Evolutionary conservation across 495 filamentous ascomycete genomes (phyloP), one percentile per base, ranked within the genome.

Genomic region (Penicillium malachiteum): DNA sequence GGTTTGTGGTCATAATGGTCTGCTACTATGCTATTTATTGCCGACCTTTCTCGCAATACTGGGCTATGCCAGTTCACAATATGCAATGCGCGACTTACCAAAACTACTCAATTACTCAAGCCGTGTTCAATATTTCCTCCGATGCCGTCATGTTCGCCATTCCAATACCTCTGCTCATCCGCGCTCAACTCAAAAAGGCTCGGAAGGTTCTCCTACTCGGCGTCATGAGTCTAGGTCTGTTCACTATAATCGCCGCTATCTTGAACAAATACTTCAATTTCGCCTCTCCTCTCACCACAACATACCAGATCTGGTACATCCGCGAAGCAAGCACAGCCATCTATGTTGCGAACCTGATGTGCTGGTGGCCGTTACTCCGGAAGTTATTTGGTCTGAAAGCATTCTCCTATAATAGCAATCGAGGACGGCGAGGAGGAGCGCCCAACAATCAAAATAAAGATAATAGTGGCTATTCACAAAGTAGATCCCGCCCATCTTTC

Each of bases 191-290:
- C 17, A 78, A 82, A 1, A 49, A 69, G 5, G 45, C 54, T 33
- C 73, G 79, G 26, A 88, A 87, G 62, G 39, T 80, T 4, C 64
- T 85, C 30, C 73, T 87, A 0, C 68, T 74, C 11, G 61, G 62
- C 32, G 66, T 78, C 58, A 77, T 80, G 72, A 72, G 69, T 48
- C 71, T 88, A 11, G 86, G 85, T 26, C 63, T 84, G 18, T 87
- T 88, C 69, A 83, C 84, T 32, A 84, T 88, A 48, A 65, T 85
- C 21, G 81, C 80, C 16, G 81, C 83, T 1, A 73, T 84, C 45
- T 70, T 87, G 14, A 87, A 85, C 62, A 87, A 87, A 65, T 84
- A 80, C 57, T 88, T 87, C 71, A 84, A 80, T 42, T 87, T 89
- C 61, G 76, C 71, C 5, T 65, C 73, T 1, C 83, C 82, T 0